Evolutionary conservation across 768 basidiomycete species (phyloP), one percentile per base, ranked within the genome.

Genomic region (Lentinula detonsa): DNA sequence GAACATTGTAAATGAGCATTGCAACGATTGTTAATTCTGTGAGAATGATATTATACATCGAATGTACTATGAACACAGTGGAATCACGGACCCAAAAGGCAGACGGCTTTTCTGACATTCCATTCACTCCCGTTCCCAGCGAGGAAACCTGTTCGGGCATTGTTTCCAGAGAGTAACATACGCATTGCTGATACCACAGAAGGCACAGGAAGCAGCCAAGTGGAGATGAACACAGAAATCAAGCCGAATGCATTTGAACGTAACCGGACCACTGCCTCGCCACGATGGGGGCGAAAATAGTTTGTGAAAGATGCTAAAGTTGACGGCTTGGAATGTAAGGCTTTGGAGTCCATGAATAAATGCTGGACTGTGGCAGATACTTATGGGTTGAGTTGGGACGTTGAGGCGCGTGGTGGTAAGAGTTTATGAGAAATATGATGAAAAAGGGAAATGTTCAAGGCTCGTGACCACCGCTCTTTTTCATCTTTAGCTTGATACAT

Each of bases 191-290:
- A 35, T 8, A 39, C 6, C 7, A 59, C 45, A 49, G 57, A 48
- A 1, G 57, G 57, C 8, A 59, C 37, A 49, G 57, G 57, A 35
- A 59, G 57, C 4, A 59, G 46, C 57, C 57, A 59, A 7, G 57
- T 59, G 8, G 57, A 59, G 8, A 59, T 21, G 31, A 59, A 49
- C 33, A 59, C 28, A n/a, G 48, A 59, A 21, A 46, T 13, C 16
- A 59, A 39, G 28, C 43, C 57, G 15, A 59, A 59, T 5, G 57
- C 37, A 28, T 59, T 59, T 16, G 57, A 46, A 6, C 57, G 45
- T 59, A 59, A 8, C 31, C 57, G 57, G 15, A 59, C 33, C 10
- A 59, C 34, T 5, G 56, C 56, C 18, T 57, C 56, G 8, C 56
- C 56, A 28, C 56, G 56, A n/a, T 57, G 56, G 28, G 56, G 45